Evolutionary conservation across 2,329 filamentous ascomycete genomes (phyloP), one percentile per base, ranked within the genome.

Genomic region (Aspergillus sp.): DNA sequence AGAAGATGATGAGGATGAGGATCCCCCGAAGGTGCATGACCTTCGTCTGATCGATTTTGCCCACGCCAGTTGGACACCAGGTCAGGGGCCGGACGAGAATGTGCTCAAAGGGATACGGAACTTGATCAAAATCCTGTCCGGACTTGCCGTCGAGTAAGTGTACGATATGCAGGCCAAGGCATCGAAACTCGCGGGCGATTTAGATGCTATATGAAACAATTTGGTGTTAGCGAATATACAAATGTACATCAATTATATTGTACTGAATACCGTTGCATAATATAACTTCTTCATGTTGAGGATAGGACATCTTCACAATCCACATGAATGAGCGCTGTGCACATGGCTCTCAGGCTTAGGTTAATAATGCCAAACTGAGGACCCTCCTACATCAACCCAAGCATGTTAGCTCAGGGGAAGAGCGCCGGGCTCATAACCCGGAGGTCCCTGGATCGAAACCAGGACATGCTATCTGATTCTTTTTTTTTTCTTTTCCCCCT

Each of bases 21-120:
- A 78, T 62, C 71, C 75, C 10, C 89, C 89, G 0, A 88, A 88
- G 68, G 85, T 96, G 47, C 91, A 89, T 70, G 84, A 87, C 11
- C 82, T 97, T 53, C 95, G 94, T 72, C 83, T 99, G 64, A 99
- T 99, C 68, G 95, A 99, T 75, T 99, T 99, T 82, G 95, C 95
- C 1, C 95, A 99, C 76, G 95, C 95, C 10, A 79, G 82, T 53
- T 98, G 90, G 88, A 89, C 87, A 1, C 90, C 91, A 0, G 91
- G 92, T 1, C 78, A 89, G 69, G 94, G 94, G 0, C 89, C 90
- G 0, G 95, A 99, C 73, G 89, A 96, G 77, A 98, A 98, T 71
- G 80, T 85, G 13, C 80, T 97, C 32, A 80, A 80, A 38, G 93
- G 93, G 0, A 86, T 97, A 63, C 82, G 87, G 71, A 94, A 84